Evolutionary conservation across 768 basidiomycete genomes (phyloP).

Genomic region (Lactarius sanguifluus): DNA sequence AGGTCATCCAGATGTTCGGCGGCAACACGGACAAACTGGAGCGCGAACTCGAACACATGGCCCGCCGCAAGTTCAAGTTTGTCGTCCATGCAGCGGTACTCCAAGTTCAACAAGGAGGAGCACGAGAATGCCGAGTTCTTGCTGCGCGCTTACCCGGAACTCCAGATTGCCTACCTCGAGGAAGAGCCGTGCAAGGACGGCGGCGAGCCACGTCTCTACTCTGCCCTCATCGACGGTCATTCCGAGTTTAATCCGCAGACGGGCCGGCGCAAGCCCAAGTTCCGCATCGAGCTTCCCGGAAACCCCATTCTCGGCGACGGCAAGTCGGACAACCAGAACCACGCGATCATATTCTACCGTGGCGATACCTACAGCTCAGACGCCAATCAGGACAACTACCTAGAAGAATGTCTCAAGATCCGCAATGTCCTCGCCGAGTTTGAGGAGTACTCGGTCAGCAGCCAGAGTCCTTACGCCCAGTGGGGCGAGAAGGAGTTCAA

Average conservation of each 20-base stretch:
- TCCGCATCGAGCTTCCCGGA: constrained; percentile 96
- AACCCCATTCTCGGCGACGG: constrained; percentile 99
- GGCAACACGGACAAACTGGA: constrained; percentile 98
- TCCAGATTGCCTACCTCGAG: constrained; percentile 98
- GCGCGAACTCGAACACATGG: constrained; percentile 96
- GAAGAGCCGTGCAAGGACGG: constrained; percentile 96
- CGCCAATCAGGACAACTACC: constrained; percentile 99
- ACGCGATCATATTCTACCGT: constrained; percentile 98
- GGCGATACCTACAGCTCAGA: constrained; percentile 99
- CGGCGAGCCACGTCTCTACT: constrained; percentile 93
- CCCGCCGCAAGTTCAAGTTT: constrained; percentile 98
- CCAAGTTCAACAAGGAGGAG: constrained; percentile 99
- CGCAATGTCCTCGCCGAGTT: constrained; percentile 96
- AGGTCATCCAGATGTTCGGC: constrained; percentile 95
- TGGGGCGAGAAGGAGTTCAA: constrained; percentile 89
- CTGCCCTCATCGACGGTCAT: constrained; percentile 95
- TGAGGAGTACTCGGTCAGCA: constrained; percentile 85
- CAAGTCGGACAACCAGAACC: constrained; percentile 99
- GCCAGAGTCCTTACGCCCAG: constrained; percentile 88
- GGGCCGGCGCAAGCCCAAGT: constrained; percentile 90
- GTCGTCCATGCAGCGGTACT: constrained; percentile 99
- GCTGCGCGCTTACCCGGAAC: constrained; percentile 94
- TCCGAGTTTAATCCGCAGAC: constrained; percentile 91
- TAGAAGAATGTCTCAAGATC: constrained; percentile 99
- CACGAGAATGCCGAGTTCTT: constrained; percentile 99